Base-by-base conservation (phyloP, 768 basidiomycete species). In the Naganishia randhawae region DNA sequence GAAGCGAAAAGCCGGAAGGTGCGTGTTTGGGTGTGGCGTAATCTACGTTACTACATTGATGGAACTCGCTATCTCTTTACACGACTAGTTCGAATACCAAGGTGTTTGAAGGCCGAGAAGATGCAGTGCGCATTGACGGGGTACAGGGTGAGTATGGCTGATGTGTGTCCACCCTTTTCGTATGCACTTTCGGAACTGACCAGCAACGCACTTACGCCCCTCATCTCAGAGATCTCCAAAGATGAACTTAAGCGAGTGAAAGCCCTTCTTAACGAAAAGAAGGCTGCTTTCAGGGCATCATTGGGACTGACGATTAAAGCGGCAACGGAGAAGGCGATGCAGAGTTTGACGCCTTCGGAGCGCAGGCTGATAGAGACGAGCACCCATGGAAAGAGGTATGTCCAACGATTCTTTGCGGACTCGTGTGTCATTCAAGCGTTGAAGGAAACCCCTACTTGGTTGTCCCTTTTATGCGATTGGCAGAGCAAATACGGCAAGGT, bases 1-100 rank as follows among this genome's bases (percentile, higher is more conserved):
- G 62, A 67, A 50, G 25, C 67, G 73, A 8, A 80, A 80, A 62
- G 69, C 75, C 2, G 75, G 73, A 27, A 62, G 71, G 54, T 70
- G 72, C n/a, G 73, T 73, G 19, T 25, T 39, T 14, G 22, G 42
- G 27, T 27, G 4, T 39, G 19, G 17, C 35, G n/a, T n/a, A n/a
- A n/a, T n/a, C 39, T 29, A 22, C 10, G 14, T 51, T 22, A 11
- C 19, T 19, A 19, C 39, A 25, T 7, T 27, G 2, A 62, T 19
- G 7, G 25, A 42, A 37, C 48, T 50, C 5, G 13, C 16, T 22
- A 33, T 50, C 29, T 35, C 16, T 8, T 62, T 19, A 11, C n/a
- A 13, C 39, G 11, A 6, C 4, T 50, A 68, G 67, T n/a, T 50
- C 50, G 27, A 68, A 68, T 35, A 45, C 55, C 8, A 51, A 27